phyloP scores from a whole-genome alignment of 768 basidiomycete species.

The Mycena vulgaris region DNA sequence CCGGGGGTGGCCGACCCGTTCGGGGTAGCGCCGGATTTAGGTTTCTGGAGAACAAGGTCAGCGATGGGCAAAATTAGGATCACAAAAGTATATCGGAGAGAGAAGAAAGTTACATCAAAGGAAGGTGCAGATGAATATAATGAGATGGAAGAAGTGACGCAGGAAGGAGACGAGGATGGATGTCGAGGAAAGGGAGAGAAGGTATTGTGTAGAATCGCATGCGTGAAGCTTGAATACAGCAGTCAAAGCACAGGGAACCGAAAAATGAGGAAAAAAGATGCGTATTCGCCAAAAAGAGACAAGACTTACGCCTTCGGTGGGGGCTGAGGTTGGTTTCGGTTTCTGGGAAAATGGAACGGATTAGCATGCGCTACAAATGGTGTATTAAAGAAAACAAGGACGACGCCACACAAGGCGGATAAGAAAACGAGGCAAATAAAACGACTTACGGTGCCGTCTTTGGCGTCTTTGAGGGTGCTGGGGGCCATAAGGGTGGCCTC shows the following conservation, averaged over 20 bases:
- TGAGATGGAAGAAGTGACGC: background rate
- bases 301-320: conserved; percentile 28
- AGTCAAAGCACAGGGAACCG: background rate
- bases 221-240: no score
- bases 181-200: background rate
- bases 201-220: no score
- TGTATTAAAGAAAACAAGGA: background rate
- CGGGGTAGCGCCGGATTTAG: conserved; percentile 27
- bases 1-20: conserved; percentile 26
- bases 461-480: conserved; percentile 32
- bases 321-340: conserved; percentile 20
- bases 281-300: no score
- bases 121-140: background rate
- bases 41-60: conserved; percentile 30
- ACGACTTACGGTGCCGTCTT: conserved; percentile 25
- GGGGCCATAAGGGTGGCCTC: conserved; percentile 38
- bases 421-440: background rate
- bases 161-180: background rate
- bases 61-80: background rate
- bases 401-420: conserved; percentile 13
- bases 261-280: background rate
- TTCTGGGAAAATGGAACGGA: conserved; percentile 6
- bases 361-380: background rate
- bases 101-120: no score
- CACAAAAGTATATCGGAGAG: background rate